Percentiles rank a stretch among this genome's conserved stretches.
phyloP scores from a whole-genome alignment of 2,329 filamentous ascomycete genomes.

The Colletotrichum sp. region DNA sequence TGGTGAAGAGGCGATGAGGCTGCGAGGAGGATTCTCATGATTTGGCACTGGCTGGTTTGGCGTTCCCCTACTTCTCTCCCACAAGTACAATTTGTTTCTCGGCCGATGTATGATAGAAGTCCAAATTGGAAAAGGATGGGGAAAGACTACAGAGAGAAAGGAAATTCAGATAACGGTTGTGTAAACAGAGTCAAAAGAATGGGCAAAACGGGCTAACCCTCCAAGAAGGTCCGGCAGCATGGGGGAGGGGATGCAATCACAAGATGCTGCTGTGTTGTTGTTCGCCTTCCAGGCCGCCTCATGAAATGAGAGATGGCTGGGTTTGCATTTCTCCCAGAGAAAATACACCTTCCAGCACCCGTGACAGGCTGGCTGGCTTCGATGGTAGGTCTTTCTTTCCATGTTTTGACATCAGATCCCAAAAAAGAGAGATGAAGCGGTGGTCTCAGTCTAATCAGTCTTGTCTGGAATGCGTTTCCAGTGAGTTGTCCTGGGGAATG shows the following conservation, averaged over 20 bases:
- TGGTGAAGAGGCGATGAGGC: not conserved
- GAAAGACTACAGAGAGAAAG: not conserved
- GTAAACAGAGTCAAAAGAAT: not conserved
- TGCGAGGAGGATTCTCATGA: not conserved
- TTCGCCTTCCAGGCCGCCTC: not conserved
- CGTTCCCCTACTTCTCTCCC: not conserved
- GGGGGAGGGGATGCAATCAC: not conserved
- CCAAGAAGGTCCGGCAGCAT: not conserved
- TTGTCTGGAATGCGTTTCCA: constrained; percentile 9
- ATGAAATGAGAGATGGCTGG: not conserved
- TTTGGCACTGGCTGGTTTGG: not conserved
- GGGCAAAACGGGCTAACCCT: not conserved
- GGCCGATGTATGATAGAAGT: not conserved
- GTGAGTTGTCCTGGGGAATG: constrained; percentile 4
- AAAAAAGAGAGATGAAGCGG: not conserved
- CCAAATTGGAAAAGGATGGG: not conserved
- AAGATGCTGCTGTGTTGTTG: not conserved
- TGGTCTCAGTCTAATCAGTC: constrained; percentile 18
- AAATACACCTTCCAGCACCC: not conserved
- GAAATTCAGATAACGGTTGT: not conserved
- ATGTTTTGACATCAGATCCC: not conserved
- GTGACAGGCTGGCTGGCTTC: not conserved
- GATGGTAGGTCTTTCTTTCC: not conserved
- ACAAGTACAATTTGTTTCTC: not conserved
- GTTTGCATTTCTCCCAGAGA: not conserved